These are phyloP conservation scores for Pseudognaphalium luteoalbum DNA, from an alignment of 129 eudicot genomes.

Conservation along the genomic window DNA sequence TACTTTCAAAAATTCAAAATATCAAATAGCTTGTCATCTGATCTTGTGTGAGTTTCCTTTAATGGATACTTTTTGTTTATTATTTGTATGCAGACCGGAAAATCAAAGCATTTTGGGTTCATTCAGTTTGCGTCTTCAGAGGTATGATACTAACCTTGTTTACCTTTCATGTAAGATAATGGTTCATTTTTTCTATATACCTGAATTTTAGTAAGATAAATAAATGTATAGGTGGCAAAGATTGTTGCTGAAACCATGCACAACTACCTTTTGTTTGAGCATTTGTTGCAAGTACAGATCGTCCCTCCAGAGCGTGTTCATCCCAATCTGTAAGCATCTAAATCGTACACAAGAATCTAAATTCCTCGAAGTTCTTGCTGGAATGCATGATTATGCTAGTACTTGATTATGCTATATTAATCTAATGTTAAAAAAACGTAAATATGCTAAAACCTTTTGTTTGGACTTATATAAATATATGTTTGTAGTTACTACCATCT, in stretches of 20 bases:
- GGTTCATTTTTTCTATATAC: not conserved
- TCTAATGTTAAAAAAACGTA: not conserved
- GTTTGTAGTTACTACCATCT: not conserved
- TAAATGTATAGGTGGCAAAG: conserved; percentile 70
- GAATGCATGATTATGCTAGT: not conserved
- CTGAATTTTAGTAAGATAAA: not conserved
- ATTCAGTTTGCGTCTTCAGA: conserved; percentile 86
- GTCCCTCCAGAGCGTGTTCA: conserved; percentile 82
- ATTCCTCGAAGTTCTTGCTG: not conserved
- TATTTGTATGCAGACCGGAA: conserved; percentile 66
- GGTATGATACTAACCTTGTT: conserved; percentile 39
- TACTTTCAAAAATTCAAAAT: no score
- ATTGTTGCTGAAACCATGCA: conserved; percentile 95
- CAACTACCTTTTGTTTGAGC: conserved; percentile 87
- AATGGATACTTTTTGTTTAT: not conserved
- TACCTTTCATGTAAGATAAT: not conserved
- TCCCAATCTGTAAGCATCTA: conserved; percentile 71
- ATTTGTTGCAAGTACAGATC: conserved; percentile 79
- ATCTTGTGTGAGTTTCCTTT: not conserved
- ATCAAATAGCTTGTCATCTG: not conserved
- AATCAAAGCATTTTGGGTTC: conserved; percentile 95
- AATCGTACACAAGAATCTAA: not conserved
- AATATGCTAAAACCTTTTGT: not conserved
- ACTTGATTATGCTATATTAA: not conserved
- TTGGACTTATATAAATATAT: not conserved